Base-by-base conservation (phyloP, 202 grass and related monocot genomes). In the Hordeum pubiflorum region DNA sequence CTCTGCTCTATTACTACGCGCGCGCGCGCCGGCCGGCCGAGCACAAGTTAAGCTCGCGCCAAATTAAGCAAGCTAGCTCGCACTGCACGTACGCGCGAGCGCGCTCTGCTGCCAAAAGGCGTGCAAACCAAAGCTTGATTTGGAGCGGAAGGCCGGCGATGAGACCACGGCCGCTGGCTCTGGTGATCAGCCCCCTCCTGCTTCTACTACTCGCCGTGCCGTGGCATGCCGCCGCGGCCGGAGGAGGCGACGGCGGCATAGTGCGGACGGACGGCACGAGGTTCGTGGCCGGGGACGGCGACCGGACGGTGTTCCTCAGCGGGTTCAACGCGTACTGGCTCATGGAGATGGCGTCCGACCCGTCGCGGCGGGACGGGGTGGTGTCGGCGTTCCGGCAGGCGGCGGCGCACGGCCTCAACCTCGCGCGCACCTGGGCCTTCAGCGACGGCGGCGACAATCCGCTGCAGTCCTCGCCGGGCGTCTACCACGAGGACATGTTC, bases 251-350 rank as follows among this genome's bases (percentile, higher is more conserved):
- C 1, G 48, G 3, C 15, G 41, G 44, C 18, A 39, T 87, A 10
- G 90, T 87, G 70, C 18, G 66, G 50, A 38, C 56, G n/a, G 55
- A 89, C n/a, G 84, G 86, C 13, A 89, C 84, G 24, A 40, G 44
- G 5, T 92, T 92, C 52, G 72, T 87, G 48, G 52, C 55, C 20
- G 69, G 69, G 7, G 33, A 40, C 8, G 75, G 43, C 29, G 27
- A 41, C 10, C 60, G 61, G 39, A 46, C 73, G 20, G 8, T 92
- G 34, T 87, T 79, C 77, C 74, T 86, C 11, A 92, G 87, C 56
- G 90, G 90, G 11, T 92, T 92, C 87, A 92, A 89, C 77, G 83
- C 90, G 3, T 89, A 92, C 87, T 92, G 87, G 90, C 69, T 89
- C 3, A 92, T 92, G 90, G 37, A 78, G 71, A 17, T 82, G 81